Evolutionary conservation across 805 yeast genomes (phyloP).

Genomic region (Monosporozyma yasuniensis): DNA sequence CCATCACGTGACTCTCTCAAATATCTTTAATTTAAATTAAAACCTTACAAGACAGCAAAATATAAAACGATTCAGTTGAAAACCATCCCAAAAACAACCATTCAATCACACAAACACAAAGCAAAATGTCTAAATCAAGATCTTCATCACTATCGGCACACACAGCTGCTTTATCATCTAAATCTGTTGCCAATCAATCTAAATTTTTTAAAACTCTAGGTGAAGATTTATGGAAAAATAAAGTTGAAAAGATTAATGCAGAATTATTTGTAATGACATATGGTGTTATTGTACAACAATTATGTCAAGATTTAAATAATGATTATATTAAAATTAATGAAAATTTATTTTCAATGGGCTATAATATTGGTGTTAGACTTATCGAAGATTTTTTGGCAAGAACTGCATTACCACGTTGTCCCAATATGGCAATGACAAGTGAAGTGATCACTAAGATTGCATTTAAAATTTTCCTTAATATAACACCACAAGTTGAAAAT

Average conservation of each 20-base stretch:
- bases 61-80: too few relatives aligned
- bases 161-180: background rate
- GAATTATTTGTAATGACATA: conserved; percentile 92
- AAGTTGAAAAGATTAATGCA: conserved; percentile 81
- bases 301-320: conserved; percentile 71
- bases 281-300: conserved; percentile 86
- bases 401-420: conserved; percentile 78
- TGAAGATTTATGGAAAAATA: conserved; percentile 87
- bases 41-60: background rate
- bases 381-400: conserved; percentile 90
- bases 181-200: conserved; percentile 10
- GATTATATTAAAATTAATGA: conserved; percentile 72
- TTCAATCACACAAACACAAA: background rate
- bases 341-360: conserved; percentile 88
- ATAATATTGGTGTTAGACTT: conserved; percentile 81
- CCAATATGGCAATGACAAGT: conserved; percentile 71
- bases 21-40: too few relatives aligned
- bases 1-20: too few relatives aligned
- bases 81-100: too few relatives aligned
- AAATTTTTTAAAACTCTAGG: conserved; percentile 40
- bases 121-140: conserved; percentile 20
- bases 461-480: conserved; percentile 79
- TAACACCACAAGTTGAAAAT: conserved; percentile 62
- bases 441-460: conserved; percentile 82
- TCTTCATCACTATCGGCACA: background rate